Evolutionary conservation across 768 basidiomycete genomes (phyloP).

Genomic region (Cubamyces sp.): DNA sequence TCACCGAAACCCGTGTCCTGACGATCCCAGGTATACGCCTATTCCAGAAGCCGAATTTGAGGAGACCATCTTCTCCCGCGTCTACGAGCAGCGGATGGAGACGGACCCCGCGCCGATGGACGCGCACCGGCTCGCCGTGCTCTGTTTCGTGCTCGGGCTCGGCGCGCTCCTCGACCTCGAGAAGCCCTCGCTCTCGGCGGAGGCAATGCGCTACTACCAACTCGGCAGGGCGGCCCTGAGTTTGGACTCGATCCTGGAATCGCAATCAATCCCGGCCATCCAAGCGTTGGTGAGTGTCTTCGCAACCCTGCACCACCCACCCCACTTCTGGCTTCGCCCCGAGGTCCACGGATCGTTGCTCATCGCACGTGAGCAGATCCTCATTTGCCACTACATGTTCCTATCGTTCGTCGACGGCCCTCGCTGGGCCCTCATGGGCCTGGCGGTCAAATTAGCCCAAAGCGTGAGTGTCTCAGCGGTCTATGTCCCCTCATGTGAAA

Average conservation of each 20-base stretch:
- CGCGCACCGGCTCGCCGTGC: conserved; percentile 59
- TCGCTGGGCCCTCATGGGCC: conserved; percentile 72
- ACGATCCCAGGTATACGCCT: conserved; percentile 60
- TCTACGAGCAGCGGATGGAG: conserved; percentile 47
- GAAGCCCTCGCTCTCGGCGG: conserved; percentile 52
- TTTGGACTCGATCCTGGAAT: conserved; percentile 66
- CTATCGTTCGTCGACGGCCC: conserved; percentile 55
- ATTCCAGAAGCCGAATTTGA: conserved; percentile 62
- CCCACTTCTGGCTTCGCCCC: conserved; percentile 19
- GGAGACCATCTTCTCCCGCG: conserved; percentile 51
- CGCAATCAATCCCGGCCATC: conserved; percentile 63
- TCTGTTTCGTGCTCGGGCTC: conserved; percentile 67
- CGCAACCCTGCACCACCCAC: not conserved
- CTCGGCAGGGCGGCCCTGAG: conserved; percentile 61
- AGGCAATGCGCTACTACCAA: conserved; percentile 64
- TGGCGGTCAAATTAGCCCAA: conserved; percentile 70
- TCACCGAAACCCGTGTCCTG: not conserved
- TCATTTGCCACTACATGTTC: conserved; percentile 57
- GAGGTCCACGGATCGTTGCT: conserved; percentile 35
- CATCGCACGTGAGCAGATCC: conserved; percentile 46
- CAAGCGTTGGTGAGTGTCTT: conserved; percentile 60
- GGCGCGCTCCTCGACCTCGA: conserved; percentile 66
- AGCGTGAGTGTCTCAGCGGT: conserved; percentile 48
- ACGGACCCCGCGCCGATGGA: conserved; percentile 38
- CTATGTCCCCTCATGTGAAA: conserved; percentile 20